phyloP scores from a whole-genome alignment of 805 yeast species.

The Helenozyma baotianmanensis region DNA sequence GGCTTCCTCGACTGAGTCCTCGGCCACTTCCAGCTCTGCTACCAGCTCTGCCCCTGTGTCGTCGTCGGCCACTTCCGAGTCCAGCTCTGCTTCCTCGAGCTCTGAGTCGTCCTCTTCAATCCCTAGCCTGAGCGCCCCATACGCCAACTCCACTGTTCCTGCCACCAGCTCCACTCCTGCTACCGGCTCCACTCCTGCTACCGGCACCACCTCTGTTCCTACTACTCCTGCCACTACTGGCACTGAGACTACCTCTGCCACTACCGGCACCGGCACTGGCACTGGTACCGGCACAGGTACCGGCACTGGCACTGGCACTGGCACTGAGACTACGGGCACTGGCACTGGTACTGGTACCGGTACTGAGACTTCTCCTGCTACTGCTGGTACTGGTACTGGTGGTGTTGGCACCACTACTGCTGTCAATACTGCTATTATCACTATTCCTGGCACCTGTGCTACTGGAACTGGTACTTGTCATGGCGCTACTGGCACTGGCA shows the following conservation, averaged over 20 bases:
- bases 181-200: not conserved
- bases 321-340: slow-evolving; percentile 4
- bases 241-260: not conserved
- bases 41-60: not conserved
- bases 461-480: slow-evolving; percentile 4
- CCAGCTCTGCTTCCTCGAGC: not conserved
- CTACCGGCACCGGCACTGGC: not conserved
- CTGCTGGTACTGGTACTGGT: slow-evolving; percentile 3
- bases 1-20: not conserved
- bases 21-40: not conserved
- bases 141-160: not conserved
- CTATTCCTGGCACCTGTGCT: slow-evolving; percentile 1
- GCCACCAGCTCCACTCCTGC: not conserved
- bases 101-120: not conserved
- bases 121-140: too few species aligned
- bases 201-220: not conserved
- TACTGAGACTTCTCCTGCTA: slow-evolving; percentile 2
- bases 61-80: not conserved
- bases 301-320: slow-evolving; percentile 1
- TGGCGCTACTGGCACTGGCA: not conserved
- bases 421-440: too few species aligned
- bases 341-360: slow-evolving; percentile 4
- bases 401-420: slow-evolving; percentile 3
- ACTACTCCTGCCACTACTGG: not conserved
- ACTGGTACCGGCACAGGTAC: slow-evolving; percentile 4